phyloP scores from a whole-genome alignment of 768 basidiomycete species.

The Lyophyllum decastes region DNA sequence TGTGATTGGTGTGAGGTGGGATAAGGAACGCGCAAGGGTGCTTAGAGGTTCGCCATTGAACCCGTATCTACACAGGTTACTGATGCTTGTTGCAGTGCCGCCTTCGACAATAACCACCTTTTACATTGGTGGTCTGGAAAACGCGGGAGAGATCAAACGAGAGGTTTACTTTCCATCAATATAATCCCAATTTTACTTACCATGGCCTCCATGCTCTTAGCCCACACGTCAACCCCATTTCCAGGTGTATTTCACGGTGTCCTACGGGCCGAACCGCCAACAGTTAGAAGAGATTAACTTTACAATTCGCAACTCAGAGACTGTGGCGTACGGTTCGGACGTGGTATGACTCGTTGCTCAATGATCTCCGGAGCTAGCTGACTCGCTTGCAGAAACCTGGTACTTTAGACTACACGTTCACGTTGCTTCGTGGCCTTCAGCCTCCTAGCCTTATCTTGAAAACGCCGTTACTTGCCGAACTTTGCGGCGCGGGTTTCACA shows the following conservation, averaged over 20 bases:
- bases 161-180: constrained; percentile 29
- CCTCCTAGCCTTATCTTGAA: constrained; percentile 59
- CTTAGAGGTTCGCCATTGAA: constrained; percentile 57
- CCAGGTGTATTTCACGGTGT: constrained; percentile 71
- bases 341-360: constrained; percentile 19
- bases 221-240: constrained; percentile 56
- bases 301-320: constrained; percentile 50
- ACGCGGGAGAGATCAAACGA: constrained; percentile 39
- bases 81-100: constrained; percentile 47
- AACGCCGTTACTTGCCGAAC: constrained; percentile 66
- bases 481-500: constrained; percentile 84
- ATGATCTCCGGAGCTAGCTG: constrained; percentile 18
- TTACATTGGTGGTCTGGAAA: constrained; percentile 70
- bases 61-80: neutral
- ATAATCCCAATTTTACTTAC: neutral
- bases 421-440: constrained; percentile 44
- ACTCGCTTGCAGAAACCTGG: constrained; percentile 13
- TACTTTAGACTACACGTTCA: constrained; percentile 56
- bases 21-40: constrained; percentile 74
- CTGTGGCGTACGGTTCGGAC: constrained; percentile 28
- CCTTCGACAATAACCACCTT: constrained; percentile 78
- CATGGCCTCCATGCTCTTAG: constrained; percentile 27
- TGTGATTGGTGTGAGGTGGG: constrained; percentile 78
- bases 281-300: constrained; percentile 77
- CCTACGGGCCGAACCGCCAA: constrained; percentile 71